A percentile compares a stretch with the other conserved stretches of the same genome.
Conservation (phyloP, 805 yeast genomes). For the Cyberlindnera sargentensis region DNA sequence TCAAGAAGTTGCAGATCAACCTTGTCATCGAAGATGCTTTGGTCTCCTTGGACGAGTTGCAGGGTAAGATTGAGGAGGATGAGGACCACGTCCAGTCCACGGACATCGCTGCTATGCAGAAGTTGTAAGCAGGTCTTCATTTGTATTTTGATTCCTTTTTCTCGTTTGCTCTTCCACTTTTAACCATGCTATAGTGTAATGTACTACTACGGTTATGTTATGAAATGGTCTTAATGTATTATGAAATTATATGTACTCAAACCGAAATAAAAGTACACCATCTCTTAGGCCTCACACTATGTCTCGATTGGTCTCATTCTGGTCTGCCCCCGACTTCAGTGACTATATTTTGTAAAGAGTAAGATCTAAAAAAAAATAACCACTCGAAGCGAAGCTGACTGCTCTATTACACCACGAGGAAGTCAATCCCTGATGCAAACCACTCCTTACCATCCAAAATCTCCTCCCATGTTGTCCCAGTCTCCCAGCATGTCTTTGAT, state of each 20-base stretch:
- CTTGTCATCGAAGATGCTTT: slow-evolving; percentile 95
- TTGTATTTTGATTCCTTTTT: slow-evolving; percentile 6
- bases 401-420: slow-evolving; percentile 25
- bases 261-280: no score
- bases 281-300: no score
- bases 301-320: no score
- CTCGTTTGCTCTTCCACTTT: slow-evolving; percentile 3
- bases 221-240: slow-evolving; percentile 3
- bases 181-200: slow-evolving; percentile 4
- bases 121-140: slow-evolving; percentile 53
- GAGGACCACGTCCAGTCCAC: slow-evolving; percentile 99
- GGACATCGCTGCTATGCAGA: slow-evolving; percentile 97
- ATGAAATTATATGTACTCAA: slow-evolving; percentile 7
- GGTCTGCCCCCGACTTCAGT: no score
- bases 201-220: slow-evolving; percentile 10
- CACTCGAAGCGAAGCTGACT: slow-evolving; percentile 1
- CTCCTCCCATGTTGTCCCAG: slow-evolving; percentile 36
- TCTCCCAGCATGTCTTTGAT: slow-evolving; percentile 40
- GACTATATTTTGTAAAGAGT: no score
- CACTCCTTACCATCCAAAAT: slow-evolving; percentile 37
- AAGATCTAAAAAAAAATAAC: no score
- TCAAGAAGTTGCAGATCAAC: slow-evolving; percentile 98
- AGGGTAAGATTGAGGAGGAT: slow-evolving; percentile 68
- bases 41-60: slow-evolving; percentile 90
- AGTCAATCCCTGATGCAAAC: slow-evolving; percentile 46